These are phyloP conservation scores for Cornus suecica DNA, from an alignment of 148 eudicot species.

Conservation along the genomic window DNA sequence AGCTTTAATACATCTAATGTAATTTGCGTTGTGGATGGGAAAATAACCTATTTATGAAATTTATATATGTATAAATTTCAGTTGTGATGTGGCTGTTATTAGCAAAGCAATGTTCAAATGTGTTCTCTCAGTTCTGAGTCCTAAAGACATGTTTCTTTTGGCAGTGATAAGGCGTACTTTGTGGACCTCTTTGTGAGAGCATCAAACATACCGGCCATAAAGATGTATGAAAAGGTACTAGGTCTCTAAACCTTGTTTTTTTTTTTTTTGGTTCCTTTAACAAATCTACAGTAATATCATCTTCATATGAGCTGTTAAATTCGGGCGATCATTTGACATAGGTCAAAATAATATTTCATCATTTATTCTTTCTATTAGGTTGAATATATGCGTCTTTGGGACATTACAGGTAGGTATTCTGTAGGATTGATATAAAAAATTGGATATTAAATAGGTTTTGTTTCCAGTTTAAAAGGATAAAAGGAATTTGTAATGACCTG, in stretches of 20 bases:
- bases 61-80: neutral
- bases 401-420: neutral
- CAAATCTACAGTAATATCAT: neutral
- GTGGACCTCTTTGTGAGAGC: conserved; percentile 98
- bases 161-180: conserved; percentile 91
- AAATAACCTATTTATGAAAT: neutral
- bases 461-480: neutral
- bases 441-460: neutral
- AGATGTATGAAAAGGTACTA: conserved; percentile 97
- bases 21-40: neutral
- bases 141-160: conserved; percentile 14
- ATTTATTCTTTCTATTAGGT: neutral
- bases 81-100: neutral
- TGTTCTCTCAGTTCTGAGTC: neutral
- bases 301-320: neutral
- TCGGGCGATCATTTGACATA: neutral
- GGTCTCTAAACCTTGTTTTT: neutral
- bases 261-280: neutral
- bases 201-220: conserved; percentile 93
- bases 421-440: neutral
- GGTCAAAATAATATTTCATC: neutral
- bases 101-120: neutral
- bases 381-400: neutral
- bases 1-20: neutral
- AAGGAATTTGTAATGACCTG: neutral